These are phyloP conservation scores for Kockovaella imperatae DNA, from an alignment of 768 basidiomycete species.

Conservation along the genomic window DNA sequence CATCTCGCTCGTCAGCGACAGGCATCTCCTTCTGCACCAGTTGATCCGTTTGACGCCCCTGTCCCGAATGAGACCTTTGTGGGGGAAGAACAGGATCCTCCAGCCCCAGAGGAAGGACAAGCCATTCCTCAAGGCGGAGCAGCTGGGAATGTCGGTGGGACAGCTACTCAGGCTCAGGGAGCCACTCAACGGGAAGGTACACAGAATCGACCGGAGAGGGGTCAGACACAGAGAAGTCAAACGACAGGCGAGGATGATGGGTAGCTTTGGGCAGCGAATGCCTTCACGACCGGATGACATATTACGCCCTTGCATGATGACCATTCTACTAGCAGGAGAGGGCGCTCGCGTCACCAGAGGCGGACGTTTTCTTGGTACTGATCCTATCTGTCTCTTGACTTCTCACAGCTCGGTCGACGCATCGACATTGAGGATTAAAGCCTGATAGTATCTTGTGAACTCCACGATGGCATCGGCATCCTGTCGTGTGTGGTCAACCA, in stretches of 20 bases:
- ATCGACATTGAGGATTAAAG: slow-evolving; percentile 13
- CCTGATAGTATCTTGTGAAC: slow-evolving; percentile 12
- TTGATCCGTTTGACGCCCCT: slow-evolving; percentile 36
- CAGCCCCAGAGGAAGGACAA: slow-evolving; percentile 2
- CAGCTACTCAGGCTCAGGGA: no score
- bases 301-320: no score
- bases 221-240: slow-evolving; percentile 3
- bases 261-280: neutral
- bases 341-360: no score
- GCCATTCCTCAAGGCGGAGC: neutral
- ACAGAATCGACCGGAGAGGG: no score
- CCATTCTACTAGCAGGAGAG: no score
- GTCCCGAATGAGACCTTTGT: slow-evolving; percentile 37
- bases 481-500: neutral
- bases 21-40: slow-evolving; percentile 11
- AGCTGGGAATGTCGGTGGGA: neutral
- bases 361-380: no score
- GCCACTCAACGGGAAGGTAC: no score
- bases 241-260: neutral
- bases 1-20: slow-evolving; percentile 25
- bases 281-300: no score
- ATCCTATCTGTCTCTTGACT: no score
- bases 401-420: slow-evolving; percentile 7
- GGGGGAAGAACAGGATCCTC: slow-evolving; percentile 15
- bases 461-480: slow-evolving; percentile 8